phyloP scores from a whole-genome alignment of 495 filamentous ascomycete species.

The Letharia lupina region DNA sequence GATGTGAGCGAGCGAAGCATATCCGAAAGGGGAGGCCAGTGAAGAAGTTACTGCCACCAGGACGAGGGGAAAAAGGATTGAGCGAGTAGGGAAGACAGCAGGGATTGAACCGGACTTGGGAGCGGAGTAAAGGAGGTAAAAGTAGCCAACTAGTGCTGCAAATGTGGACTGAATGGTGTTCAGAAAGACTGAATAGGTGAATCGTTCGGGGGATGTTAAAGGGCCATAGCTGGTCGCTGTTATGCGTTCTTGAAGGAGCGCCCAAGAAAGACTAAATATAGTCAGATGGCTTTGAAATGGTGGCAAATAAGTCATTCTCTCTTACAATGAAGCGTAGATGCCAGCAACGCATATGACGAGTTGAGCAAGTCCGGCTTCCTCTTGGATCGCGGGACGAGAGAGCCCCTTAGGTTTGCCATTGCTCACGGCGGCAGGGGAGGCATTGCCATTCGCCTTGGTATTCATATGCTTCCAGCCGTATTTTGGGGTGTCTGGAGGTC shows the following conservation, averaged over 20 bases:
- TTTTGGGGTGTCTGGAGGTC: constrained; percentile 30
- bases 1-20: constrained; percentile 85
- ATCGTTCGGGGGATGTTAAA: constrained; percentile 47
- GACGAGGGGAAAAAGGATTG: constrained; percentile 68
- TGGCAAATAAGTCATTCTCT: constrained; percentile 12
- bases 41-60: constrained; percentile 81
- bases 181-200: constrained; percentile 87
- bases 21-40: constrained; percentile 89
- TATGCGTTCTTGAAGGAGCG: constrained; percentile 91
- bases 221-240: constrained; percentile 85
- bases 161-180: constrained; percentile 94
- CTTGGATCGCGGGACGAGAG: constrained; percentile 29
- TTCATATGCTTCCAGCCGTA: constrained; percentile 28
- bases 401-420: constrained; percentile 38
- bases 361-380: constrained; percentile 52
- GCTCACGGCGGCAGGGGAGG: constrained; percentile 14
- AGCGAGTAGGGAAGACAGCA: constrained; percentile 61
- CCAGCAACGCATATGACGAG: constrained; percentile 81
- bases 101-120: constrained; percentile 47
- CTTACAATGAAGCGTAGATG: constrained; percentile 94
- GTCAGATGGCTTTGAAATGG: constrained; percentile 8
- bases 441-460: constrained; percentile 29
- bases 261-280: constrained; percentile 76
- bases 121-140: constrained; percentile 68
- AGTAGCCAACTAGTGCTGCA: constrained; percentile 68